Conservation (phyloP, 1,284 basidiomycete species). For the Ganoderma meredithae region DNA sequence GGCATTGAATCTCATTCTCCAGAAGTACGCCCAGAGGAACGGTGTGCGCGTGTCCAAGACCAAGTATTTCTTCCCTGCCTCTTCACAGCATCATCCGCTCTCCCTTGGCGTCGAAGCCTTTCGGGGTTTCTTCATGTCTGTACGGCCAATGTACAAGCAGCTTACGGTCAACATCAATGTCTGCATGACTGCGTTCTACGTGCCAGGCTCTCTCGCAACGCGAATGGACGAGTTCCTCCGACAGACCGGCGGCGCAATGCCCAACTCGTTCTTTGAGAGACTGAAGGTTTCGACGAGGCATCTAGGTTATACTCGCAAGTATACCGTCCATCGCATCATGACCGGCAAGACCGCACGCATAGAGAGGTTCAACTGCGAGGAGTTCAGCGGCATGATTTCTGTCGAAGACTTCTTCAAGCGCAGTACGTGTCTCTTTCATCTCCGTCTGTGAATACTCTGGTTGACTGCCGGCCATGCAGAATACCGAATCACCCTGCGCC, state of each 20-base stretch:
- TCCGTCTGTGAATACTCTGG: neutral
- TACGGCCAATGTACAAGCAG: conserved; percentile 67
- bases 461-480: conserved; percentile 46
- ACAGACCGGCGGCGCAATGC: conserved; percentile 55
- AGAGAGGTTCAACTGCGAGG: conserved; percentile 59
- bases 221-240: conserved; percentile 56
- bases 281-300: conserved; percentile 66
- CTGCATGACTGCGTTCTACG: conserved; percentile 77
- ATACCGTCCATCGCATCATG: conserved; percentile 56
- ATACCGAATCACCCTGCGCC: conserved; percentile 58
- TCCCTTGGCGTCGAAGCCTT: conserved; percentile 62
- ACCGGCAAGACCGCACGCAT: conserved; percentile 50
- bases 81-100: conserved; percentile 39
- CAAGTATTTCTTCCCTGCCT: conserved; percentile 64
- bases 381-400: conserved; percentile 56
- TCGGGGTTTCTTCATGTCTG: conserved; percentile 74
- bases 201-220: conserved; percentile 65
- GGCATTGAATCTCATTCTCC: conserved; percentile 71
- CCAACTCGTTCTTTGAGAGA: conserved; percentile 54
- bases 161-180: conserved; percentile 79
- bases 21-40: conserved; percentile 59
- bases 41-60: conserved; percentile 68
- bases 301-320: conserved; percentile 59
- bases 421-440: conserved; percentile 50
- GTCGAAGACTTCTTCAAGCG: conserved; percentile 68